A percentile compares a stretch with the other conserved stretches of the same genome.
Conservation (phyloP, 305 asterid genomes). For the Nicotiana rustica region DNA sequence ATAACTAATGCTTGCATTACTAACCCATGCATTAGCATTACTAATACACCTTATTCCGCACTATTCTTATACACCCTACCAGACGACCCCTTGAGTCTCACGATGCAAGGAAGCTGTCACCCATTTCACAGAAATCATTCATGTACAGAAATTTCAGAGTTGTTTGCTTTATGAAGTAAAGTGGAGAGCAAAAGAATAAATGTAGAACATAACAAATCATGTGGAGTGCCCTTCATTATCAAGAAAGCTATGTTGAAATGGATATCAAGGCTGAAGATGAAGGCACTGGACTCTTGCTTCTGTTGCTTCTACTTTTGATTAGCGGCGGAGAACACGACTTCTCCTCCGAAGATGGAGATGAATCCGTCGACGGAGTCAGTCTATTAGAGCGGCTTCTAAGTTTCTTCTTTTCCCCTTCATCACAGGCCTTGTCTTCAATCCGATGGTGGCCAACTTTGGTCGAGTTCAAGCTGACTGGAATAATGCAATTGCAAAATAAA, state of each 20-base stretch:
- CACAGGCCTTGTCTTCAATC: constrained; percentile 48
- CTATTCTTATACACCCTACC: too few species aligned
- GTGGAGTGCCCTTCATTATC: neutral
- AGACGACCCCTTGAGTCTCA: too few species aligned
- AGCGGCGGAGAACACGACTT: constrained; percentile 41
- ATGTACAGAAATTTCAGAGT: constrained; percentile 50
- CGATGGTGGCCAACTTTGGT: constrained; percentile 56
- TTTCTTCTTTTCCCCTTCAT: constrained; percentile 47
- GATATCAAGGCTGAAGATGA: constrained; percentile 50
- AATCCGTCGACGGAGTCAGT: constrained; percentile 47
- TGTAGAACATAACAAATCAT: constrained; percentile 30
- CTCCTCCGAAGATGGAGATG: constrained; percentile 43
- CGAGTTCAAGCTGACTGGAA: constrained; percentile 63
- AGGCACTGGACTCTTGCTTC: constrained; percentile 47
- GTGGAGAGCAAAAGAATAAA: constrained; percentile 13
- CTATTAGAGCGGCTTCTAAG: constrained; percentile 52
- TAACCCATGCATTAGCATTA: too few species aligned
- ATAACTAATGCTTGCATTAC: too few species aligned
- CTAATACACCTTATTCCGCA: too few species aligned
- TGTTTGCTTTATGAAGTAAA: constrained; percentile 36
- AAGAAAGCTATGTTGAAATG: constrained; percentile 42
- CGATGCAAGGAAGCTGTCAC: neutral
- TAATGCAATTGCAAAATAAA: constrained; percentile 61
- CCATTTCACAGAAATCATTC: constrained; percentile 25
- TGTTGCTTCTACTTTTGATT: constrained; percentile 37